Evolutionary conservation across 306 rosid species (phyloP).

Genomic region (Pachyrhizus erosus): DNA sequence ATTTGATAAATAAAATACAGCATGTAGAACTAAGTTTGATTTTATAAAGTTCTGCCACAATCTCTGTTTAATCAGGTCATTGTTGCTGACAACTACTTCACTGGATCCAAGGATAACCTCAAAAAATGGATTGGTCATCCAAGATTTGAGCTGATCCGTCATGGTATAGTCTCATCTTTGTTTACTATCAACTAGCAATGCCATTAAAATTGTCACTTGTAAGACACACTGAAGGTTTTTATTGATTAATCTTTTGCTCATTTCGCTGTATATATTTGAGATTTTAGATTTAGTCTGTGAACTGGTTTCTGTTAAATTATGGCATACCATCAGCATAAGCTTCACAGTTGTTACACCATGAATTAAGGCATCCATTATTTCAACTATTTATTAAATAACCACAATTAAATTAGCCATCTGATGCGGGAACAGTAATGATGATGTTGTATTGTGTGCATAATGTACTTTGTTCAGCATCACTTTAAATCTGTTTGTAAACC

Average conservation of each 20-base stretch:
- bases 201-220: not conserved
- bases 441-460: slow-evolving; percentile 11
- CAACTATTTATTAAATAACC: not conserved
- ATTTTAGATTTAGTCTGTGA: slow-evolving; percentile 15
- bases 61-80: slow-evolving; percentile 64
- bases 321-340: slow-evolving; percentile 14
- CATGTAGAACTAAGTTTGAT: not conserved
- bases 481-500: slow-evolving; percentile 14
- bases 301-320: slow-evolving; percentile 11
- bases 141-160: slow-evolving; percentile 96
- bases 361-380: not conserved
- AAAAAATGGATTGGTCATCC: slow-evolving; percentile 95
- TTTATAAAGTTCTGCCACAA: slow-evolving; percentile 20
- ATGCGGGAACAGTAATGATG: not conserved
- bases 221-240: slow-evolving; percentile 6
- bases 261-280: slow-evolving; percentile 14
- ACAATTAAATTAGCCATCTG: not conserved
- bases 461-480: slow-evolving; percentile 13
- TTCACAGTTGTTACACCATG: slow-evolving; percentile 15
- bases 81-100: slow-evolving; percentile 94
- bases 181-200: slow-evolving; percentile 14
- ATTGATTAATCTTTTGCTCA: not conserved
- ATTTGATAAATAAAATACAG: not conserved
- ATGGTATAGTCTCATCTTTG: slow-evolving; percentile 62
- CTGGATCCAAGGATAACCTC: slow-evolving; percentile 92